A percentile compares a stretch with the other conserved stretches of the same genome.
Evolutionary conservation across 805 yeast species (phyloP).

Genomic region (Lachancea sp.): DNA sequence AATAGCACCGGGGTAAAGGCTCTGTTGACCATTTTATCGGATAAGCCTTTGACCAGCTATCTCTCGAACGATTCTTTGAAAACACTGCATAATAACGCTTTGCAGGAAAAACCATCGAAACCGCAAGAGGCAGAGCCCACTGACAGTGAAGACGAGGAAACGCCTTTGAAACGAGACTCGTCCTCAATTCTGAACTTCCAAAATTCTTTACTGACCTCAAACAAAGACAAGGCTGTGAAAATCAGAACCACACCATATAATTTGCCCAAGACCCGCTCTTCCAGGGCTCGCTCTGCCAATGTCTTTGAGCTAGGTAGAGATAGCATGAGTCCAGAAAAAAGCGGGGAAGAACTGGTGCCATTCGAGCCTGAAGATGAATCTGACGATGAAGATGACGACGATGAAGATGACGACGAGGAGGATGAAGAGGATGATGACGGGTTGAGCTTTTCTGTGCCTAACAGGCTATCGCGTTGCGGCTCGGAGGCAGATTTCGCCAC

Average conservation of each 20-base stretch:
- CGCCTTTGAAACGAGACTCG: constrained; percentile 25
- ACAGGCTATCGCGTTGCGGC: constrained; percentile 25
- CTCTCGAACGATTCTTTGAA: constrained; percentile 28
- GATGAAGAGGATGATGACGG: constrained; percentile 26
- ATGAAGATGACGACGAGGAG: constrained; percentile 9
- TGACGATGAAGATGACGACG: constrained; percentile 22
- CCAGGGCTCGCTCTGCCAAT: not conserved
- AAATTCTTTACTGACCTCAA: constrained; percentile 27
- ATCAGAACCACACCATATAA: constrained; percentile 21
- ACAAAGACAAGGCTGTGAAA: constrained; percentile 31
- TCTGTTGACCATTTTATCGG: constrained; percentile 29
- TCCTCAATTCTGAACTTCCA: constrained; percentile 29
- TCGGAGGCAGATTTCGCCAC: constrained; percentile 15
- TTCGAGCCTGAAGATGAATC: constrained; percentile 8
- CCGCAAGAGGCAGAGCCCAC: constrained; percentile 1
- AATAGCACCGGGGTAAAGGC: constrained; percentile 33
- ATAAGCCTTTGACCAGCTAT: constrained; percentile 28
- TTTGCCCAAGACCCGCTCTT: not conserved
- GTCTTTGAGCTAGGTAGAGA: constrained; percentile 1
- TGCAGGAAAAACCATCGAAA: constrained; percentile 12
- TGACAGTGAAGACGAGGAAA: constrained; percentile 15
- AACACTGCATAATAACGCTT: constrained; percentile 17
- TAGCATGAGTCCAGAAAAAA: not conserved
- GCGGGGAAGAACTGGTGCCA: constrained; percentile 14
- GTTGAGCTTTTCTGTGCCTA: constrained; percentile 35